These are phyloP conservation scores for Fallopia convolvulus DNA, from an alignment of 148 eudicot genomes.

Conservation along the genomic window DNA sequence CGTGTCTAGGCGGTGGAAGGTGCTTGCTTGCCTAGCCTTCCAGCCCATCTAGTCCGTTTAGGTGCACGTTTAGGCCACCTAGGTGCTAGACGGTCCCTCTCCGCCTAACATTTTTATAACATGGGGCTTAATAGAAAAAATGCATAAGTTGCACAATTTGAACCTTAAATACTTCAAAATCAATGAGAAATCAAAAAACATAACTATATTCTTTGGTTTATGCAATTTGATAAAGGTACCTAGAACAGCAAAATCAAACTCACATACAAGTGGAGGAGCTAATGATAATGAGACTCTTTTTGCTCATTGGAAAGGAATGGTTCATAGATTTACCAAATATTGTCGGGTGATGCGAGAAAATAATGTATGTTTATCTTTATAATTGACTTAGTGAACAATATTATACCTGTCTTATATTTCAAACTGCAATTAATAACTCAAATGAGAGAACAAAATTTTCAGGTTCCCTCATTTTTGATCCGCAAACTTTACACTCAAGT, in stretches of 20 bases:
- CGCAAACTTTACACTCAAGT: conserved; percentile 80
- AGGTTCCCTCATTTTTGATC: conserved; percentile 83
- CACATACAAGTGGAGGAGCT: conserved; percentile 38
- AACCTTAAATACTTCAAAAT: not conserved
- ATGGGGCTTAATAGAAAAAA: too few species aligned
- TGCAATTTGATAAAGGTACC: conserved; percentile 1
- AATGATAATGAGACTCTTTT: conserved; percentile 46
- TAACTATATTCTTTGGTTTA: not conserved
- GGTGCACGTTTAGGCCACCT: too few species aligned
- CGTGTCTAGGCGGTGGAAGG: too few species aligned
- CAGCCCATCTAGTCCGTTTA: too few species aligned
- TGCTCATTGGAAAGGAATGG: conserved; percentile 91
- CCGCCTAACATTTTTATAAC: too few species aligned
- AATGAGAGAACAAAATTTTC: conserved; percentile 9
- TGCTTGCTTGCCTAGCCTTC: too few species aligned
- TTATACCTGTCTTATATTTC: not conserved
- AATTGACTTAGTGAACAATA: not conserved
- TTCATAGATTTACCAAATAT: conserved; percentile 56
- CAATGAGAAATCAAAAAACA: not conserved
- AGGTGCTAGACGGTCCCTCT: too few species aligned
- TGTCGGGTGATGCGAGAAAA: conserved; percentile 19
- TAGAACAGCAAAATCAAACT: not conserved
- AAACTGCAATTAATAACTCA: not conserved
- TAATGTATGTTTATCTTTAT: conserved; percentile 30
- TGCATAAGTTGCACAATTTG: not conserved